These are phyloP conservation scores for Pseudocercospora musae DNA, from an alignment of 2,329 filamentous ascomycete species.

Conservation along the genomic window DNA sequence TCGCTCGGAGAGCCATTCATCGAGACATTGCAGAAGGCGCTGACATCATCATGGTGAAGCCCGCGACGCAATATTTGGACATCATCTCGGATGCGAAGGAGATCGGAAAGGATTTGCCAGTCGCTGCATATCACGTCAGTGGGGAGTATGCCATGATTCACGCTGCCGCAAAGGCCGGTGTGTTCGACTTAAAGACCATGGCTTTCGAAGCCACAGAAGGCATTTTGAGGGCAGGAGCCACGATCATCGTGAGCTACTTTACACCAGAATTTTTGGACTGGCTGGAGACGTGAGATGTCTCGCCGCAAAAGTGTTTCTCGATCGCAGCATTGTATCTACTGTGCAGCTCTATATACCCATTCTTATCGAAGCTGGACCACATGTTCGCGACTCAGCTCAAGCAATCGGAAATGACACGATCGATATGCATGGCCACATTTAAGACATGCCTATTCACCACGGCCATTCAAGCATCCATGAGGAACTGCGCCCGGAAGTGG, in stretches of 20 bases:
- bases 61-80: constrained; percentile 90
- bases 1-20: constrained; percentile 84
- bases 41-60: constrained; percentile 99
- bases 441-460: no score
- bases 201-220: constrained; percentile 92
- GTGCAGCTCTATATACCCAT: background rate
- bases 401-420: background rate
- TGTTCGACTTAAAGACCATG: constrained; percentile 93
- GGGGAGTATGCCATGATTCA: constrained; percentile 99
- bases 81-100: constrained; percentile 98
- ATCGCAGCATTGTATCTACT: background rate
- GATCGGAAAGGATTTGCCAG: constrained; percentile 81
- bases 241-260: constrained; percentile 92
- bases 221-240: constrained; percentile 87
- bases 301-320: background rate
- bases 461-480: no score
- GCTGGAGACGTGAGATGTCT: constrained; percentile 42
- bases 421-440: background rate
- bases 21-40: constrained; percentile 91
- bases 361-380: background rate
- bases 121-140: constrained; percentile 95
- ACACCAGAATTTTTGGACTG: constrained; percentile 72
- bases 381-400: background rate
- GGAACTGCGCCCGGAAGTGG: no score
- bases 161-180: constrained; percentile 87